These are phyloP conservation scores for Tubosaeta brunneosetosa DNA, from an alignment of 768 basidiomycete species.

Conservation along the genomic window DNA sequence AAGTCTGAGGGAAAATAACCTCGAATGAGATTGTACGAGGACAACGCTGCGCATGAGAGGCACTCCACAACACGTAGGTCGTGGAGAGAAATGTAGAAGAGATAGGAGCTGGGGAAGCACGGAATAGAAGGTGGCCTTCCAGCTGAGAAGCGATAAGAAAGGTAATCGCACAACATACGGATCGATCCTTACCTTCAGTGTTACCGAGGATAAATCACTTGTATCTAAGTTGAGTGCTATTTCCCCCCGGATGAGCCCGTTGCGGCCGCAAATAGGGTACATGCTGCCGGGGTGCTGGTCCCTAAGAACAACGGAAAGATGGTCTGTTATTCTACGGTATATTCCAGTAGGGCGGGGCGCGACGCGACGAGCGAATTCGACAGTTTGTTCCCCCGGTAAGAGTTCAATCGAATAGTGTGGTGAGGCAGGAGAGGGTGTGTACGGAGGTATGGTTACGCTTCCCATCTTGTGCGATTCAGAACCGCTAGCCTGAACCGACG, in stretches of 20 bases:
- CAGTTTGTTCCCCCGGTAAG: constrained; percentile 43
- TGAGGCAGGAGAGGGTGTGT: constrained; percentile 48
- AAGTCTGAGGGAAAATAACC: constrained; percentile 43
- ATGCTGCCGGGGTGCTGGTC: constrained; percentile 21
- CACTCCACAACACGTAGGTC: constrained; percentile 18
- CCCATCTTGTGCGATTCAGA: constrained; percentile 3
- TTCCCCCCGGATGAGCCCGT: constrained; percentile 22
- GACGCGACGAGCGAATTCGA: constrained; percentile 39
- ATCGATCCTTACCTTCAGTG: constrained; percentile 19
- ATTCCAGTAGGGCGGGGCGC: constrained; percentile 9
- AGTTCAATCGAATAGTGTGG: constrained; percentile 54
- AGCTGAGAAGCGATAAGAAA: constrained; percentile 12
- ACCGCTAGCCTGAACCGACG: neutral
- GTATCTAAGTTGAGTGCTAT: constrained; percentile 11
- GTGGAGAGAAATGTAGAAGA: constrained; percentile 15
- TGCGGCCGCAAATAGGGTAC: constrained; percentile 18
- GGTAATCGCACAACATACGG: neutral
- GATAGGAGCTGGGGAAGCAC: constrained; percentile 9
- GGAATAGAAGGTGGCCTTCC: constrained; percentile 22
- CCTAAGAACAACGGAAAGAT: constrained; percentile 21
- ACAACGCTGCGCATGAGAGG: constrained; percentile 17
- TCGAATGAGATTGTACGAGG: constrained; percentile 41
- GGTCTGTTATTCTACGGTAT: constrained; percentile 30
- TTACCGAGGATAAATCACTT: constrained; percentile 14
- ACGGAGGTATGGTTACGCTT: constrained; percentile 43